Evolutionary conservation across 139 green algal genomes (phyloP).

Genomic region (Yamagishiella unicocca): DNA sequence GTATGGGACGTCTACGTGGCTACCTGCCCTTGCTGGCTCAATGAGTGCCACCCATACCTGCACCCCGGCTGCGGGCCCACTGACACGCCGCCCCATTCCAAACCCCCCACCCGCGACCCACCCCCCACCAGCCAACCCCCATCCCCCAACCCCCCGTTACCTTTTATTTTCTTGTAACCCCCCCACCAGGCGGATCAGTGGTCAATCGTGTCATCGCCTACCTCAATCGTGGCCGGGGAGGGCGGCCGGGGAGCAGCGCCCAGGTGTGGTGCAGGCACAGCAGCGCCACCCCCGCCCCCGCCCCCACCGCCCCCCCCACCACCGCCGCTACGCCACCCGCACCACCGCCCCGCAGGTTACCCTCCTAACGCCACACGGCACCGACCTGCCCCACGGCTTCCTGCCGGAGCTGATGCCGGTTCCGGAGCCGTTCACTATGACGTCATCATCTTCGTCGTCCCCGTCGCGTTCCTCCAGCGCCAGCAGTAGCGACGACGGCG

Average conservation of each 20-base stretch:
- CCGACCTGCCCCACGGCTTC: not conserved
- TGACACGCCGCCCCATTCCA: too few relatives aligned
- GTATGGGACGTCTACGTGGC: too few relatives aligned
- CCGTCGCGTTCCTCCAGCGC: not conserved
- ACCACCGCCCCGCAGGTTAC: conserved; percentile 3
- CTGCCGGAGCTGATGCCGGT: conserved; percentile 1
- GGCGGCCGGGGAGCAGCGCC: not conserved
- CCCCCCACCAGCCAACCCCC: too few relatives aligned
- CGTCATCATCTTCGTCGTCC: not conserved
- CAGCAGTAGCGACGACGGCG: not conserved
- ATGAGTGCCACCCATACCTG: too few relatives aligned
- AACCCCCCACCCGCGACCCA: too few relatives aligned
- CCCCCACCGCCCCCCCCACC: too few relatives aligned
- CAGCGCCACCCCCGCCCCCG: not conserved
- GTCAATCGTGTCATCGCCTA: conserved; percentile 84
- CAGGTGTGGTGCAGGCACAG: not conserved
- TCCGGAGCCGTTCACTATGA: conserved; percentile 13
- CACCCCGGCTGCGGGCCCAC: too few relatives aligned
- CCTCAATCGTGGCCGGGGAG: conserved; percentile 48
- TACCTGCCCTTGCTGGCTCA: too few relatives aligned
- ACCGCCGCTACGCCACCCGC: too few relatives aligned
- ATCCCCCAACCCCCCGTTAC: too few relatives aligned
- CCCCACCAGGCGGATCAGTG: conserved; percentile 72
- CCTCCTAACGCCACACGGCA: not conserved
- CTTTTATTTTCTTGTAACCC: conserved; percentile 69